phyloP scores from a whole-genome alignment of 1,284 basidiomycete genomes.

The Boletus subluridellus region DNA sequence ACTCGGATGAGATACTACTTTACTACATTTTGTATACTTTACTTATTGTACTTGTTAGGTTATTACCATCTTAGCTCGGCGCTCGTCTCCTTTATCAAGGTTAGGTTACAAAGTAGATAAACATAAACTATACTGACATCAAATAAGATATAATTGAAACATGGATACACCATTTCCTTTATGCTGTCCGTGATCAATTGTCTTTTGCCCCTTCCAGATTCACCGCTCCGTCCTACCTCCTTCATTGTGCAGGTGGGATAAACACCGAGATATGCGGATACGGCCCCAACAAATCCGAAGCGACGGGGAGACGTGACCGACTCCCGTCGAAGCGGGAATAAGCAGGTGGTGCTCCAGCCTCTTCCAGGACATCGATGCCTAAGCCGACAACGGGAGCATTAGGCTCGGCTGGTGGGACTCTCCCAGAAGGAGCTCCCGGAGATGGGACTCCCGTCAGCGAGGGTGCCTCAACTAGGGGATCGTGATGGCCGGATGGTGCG shows the following conservation, averaged over 20 bases:
- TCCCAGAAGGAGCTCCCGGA: not conserved
- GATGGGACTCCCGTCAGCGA: constrained; percentile 12
- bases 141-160: not conserved
- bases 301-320: constrained; percentile 1
- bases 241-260: not conserved
- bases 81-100: not conserved
- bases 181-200: not conserved
- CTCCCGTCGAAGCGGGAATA: constrained; percentile 22
- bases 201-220: not conserved
- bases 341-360: constrained; percentile 11
- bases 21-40: not conserved
- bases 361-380: constrained; percentile 4
- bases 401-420: not conserved
- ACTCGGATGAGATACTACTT: too few relatives aligned
- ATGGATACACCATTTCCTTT: not conserved
- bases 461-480: constrained; percentile 5
- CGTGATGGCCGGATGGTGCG: not conserved
- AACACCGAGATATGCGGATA: constrained; percentile 22
- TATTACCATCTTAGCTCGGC: not conserved
- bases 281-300: constrained; percentile 18
- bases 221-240: not conserved
- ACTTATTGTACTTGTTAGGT: not conserved
- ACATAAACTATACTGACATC: not conserved
- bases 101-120: not conserved
- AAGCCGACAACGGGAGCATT: not conserved